Evolutionary conservation across 108 stramenopile species (phyloP).

Genomic region (Bacterosira constricta): DNA sequence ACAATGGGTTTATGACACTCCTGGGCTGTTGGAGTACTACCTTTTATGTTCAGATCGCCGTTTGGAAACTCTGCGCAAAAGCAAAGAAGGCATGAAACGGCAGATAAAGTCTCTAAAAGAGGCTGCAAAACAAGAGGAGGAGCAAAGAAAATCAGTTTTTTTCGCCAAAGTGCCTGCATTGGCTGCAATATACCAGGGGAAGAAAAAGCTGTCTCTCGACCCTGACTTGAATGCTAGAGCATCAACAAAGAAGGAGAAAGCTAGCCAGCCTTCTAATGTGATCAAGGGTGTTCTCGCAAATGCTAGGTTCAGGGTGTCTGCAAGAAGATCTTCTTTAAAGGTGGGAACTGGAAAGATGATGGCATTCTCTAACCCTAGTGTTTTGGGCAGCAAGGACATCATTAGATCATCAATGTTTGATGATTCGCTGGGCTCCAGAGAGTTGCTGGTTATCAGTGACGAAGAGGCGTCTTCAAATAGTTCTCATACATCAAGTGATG

Average conservation of each 20-base stretch:
- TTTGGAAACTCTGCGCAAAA: conserved; percentile 46
- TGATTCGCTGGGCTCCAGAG: neutral
- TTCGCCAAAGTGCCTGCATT: conserved; percentile 22
- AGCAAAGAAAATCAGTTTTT: conserved; percentile 23
- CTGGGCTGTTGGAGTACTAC: conserved; percentile 74
- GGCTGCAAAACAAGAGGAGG: conserved; percentile 50
- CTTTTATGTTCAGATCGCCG: conserved; percentile 62
- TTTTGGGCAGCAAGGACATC: too few relatives aligned
- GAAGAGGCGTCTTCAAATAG: neutral
- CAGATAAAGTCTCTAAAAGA: conserved; percentile 55
- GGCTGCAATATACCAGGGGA: conserved; percentile 21
- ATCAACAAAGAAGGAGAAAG: conserved; percentile 1
- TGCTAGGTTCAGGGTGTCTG: too few relatives aligned
- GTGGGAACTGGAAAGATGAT: too few relatives aligned
- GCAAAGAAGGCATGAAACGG: conserved; percentile 57
- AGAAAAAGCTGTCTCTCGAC: neutral
- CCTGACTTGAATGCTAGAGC: neutral
- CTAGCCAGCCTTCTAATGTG: neutral
- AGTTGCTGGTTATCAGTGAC: neutral
- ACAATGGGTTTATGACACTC: conserved; percentile 79
- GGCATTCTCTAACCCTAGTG: too few relatives aligned
- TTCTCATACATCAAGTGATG: neutral
- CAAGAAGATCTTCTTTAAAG: too few relatives aligned
- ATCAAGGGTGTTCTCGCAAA: conserved; percentile 8
- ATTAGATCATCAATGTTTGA: too few relatives aligned